Evolutionary conservation across 495 filamentous ascomycete genomes (phyloP), one percentile per base, ranked within the genome.

Genomic region (Penicillium lividum): DNA sequence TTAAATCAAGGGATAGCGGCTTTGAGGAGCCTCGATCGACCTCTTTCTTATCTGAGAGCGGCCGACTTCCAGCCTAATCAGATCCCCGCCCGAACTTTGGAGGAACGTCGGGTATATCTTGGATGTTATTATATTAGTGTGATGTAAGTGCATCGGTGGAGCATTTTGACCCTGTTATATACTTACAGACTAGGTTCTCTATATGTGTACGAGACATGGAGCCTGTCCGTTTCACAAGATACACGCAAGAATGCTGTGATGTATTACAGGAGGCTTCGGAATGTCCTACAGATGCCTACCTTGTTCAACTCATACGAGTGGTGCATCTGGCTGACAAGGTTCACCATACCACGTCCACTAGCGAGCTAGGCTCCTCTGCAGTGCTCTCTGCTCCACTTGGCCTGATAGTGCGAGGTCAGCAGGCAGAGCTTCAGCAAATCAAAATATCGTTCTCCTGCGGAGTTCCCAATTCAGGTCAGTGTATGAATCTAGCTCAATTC

Each of bases 41-140:
- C 65, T n/a, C 46, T 70, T 51, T 30, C 47, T 34, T 58, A 70
- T 61, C 8, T 72, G 31, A 54, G 33, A 29, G 29, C 61, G 28
- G 13, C 46, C 22, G 54, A 68, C 50, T 53, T 64, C 2, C 47
- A 42, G 13, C 29, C 57, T 53, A 27, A 58, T 34, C 40, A 63
- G 13, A 43, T 29, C 55, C 53, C 62, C 16, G 30, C 54, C 55
- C 55, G 60, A 27, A 72, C 72, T 3, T 36, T 62, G 8, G 68
- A 72, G 31, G 73, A 72, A 4, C 67, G 66, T 15, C 60, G 64
- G 5, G 56, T 67, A 0, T 76, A 73, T 58, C 54, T 76, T 3
- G 73, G 72, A 4, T 69, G 70, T 49, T 76, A 71, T 25, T 74
- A 75, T 56, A 6, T 74, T 25, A 70, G 60, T 18, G 53, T 65